These are phyloP conservation scores for Colletotrichum destructivum DNA, from an alignment of 2,329 filamentous ascomycete species.

Conservation along the genomic window DNA sequence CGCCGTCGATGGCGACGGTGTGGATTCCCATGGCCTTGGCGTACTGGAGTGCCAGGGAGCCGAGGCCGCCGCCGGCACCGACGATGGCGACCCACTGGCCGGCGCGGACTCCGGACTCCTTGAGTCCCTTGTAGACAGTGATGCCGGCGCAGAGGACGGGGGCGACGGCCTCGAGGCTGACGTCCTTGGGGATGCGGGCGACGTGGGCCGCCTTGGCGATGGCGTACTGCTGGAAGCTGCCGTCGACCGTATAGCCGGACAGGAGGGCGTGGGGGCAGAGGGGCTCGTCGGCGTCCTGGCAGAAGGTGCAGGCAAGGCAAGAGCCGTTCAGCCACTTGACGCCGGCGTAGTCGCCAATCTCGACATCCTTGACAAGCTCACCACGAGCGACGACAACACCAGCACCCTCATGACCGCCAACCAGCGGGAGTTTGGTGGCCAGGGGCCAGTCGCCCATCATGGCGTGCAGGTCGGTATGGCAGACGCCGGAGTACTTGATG, in stretches of 20 bases:
- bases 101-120: slow-evolving; percentile 82
- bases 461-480: slow-evolving; percentile 87
- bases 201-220: slow-evolving; percentile 90
- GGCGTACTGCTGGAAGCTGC: slow-evolving; percentile 88
- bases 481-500: slow-evolving; percentile 91
- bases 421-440: slow-evolving; percentile 84
- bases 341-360: slow-evolving; percentile 88
- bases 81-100: slow-evolving; percentile 88
- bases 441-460: slow-evolving; percentile 94
- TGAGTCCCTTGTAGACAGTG: slow-evolving; percentile 92
- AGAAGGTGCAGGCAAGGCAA: slow-evolving; percentile 88
- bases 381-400: slow-evolving; percentile 87
- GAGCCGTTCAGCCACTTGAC: slow-evolving; percentile 95
- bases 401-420: slow-evolving; percentile 86
- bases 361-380: slow-evolving; percentile 81
- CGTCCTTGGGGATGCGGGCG: slow-evolving; percentile 84
- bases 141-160: slow-evolving; percentile 89
- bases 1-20: slow-evolving; percentile 86
- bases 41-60: slow-evolving; percentile 86
- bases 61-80: slow-evolving; percentile 88
- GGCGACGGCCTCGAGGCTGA: slow-evolving; percentile 81
- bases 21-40: slow-evolving; percentile 91
- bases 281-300: slow-evolving; percentile 84
- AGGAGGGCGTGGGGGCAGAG: slow-evolving; percentile 83
- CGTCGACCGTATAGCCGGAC: slow-evolving; percentile 94